Percentiles rank a stretch among this genome's conserved stretches.
phyloP scores from a whole-genome alignment of 768 basidiomycete species.

The Stropharia rugosoannulata region DNA sequence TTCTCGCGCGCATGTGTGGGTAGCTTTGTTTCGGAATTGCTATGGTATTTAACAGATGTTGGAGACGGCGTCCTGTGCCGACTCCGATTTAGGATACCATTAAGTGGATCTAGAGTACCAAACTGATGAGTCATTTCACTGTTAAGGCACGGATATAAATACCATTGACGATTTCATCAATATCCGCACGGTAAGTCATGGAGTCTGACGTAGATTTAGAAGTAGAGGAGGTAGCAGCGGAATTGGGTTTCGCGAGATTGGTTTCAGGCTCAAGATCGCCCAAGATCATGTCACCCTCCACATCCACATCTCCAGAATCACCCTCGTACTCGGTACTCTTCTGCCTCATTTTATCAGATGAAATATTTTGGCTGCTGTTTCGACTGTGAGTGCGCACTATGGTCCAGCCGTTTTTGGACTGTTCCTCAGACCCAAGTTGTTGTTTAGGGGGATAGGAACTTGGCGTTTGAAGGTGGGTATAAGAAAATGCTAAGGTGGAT shows the following conservation, averaged over 20 bases:
- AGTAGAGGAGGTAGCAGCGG: constrained; percentile 24
- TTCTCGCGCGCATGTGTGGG: constrained; percentile 36
- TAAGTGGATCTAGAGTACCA: constrained; percentile 52
- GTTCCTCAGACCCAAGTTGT: constrained; percentile 31
- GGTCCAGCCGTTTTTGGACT: constrained; percentile 72
- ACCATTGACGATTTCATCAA: constrained; percentile 80
- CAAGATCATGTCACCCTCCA: constrained; percentile 75
- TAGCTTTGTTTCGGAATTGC: constrained; percentile 20
- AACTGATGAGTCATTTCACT: constrained; percentile 21
- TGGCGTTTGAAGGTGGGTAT: constrained; percentile 76
- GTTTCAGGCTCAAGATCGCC: constrained; percentile 71
- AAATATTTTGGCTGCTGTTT: constrained; percentile 17
- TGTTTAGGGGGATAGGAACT: constrained; percentile 69
- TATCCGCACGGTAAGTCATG: constrained; percentile 60
- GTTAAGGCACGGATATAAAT: constrained; percentile 20
- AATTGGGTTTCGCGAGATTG: constrained; percentile 21
- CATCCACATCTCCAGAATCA: constrained; percentile 53
- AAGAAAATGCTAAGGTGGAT: constrained; percentile 74
- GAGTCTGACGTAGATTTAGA: constrained; percentile 44
- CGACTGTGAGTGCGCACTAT: constrained; percentile 51
- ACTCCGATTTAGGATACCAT: constrained; percentile 46
- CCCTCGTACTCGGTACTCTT: constrained; percentile 19
- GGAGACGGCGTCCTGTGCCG: constrained; percentile 37
- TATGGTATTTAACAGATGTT: constrained; percentile 19
- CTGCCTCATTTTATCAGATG: constrained; percentile 12